These are phyloP conservation scores for Hammondia hammondi DNA, from an alignment of 169 alveolate species.

Conservation along the genomic window DNA sequence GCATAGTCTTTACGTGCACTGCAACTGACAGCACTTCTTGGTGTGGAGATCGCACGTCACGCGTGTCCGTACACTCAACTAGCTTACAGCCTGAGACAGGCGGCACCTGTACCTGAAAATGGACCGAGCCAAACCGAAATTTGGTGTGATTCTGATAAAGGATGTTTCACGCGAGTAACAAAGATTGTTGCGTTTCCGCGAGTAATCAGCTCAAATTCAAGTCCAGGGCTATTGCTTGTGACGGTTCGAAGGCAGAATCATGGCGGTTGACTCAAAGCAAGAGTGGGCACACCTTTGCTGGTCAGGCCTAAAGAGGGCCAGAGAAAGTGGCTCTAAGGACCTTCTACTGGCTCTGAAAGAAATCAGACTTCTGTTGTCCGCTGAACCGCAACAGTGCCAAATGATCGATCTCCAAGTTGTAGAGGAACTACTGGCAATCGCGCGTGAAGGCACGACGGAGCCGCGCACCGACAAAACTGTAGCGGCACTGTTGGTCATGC, in stretches of 20 bases:
- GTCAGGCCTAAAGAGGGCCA: slow-evolving; percentile 14
- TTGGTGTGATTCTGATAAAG: too few species aligned
- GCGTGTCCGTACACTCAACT: too few species aligned
- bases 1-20: too few species aligned
- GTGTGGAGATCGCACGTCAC: too few species aligned
- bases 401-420: not conserved
- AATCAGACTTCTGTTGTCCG: not conserved
- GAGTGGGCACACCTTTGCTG: slow-evolving; percentile 27
- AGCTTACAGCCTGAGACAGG: too few species aligned
- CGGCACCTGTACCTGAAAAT: too few species aligned
- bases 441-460: not conserved
- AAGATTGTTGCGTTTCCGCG: too few species aligned
- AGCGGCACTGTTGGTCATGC: not conserved
- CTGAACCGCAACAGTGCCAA: not conserved
- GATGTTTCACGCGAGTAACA: too few species aligned
- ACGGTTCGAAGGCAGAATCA: not conserved
- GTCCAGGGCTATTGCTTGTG: too few species aligned
- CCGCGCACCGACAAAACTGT: not conserved
- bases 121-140: too few species aligned
- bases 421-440: slow-evolving; percentile 12
- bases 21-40: too few species aligned
- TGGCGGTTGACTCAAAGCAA: not conserved
- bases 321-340: not conserved
- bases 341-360: slow-evolving; percentile 20
- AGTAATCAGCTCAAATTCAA: too few species aligned